Percentiles rank a stretch among this genome's conserved stretches.
Conservation (phyloP, 2,329 filamentous ascomycete species). For the Chaetomiaceae sp. region DNA sequence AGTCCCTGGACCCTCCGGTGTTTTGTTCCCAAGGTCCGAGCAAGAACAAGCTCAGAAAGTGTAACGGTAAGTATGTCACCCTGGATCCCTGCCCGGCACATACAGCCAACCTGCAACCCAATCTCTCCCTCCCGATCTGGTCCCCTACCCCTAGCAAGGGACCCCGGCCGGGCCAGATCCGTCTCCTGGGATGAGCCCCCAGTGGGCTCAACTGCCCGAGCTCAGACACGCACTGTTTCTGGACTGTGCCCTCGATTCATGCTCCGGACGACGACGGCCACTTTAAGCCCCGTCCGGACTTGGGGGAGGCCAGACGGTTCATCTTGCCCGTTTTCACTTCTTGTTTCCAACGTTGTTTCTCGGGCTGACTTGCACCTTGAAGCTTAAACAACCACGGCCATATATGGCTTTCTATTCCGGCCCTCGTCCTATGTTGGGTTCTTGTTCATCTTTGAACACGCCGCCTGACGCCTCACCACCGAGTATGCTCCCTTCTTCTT, state of each 20-base stretch:
- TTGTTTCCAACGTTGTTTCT: not conserved
- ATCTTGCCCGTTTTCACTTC: conserved; percentile 25
- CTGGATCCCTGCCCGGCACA: not conserved
- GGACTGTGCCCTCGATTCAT: conserved; percentile 26
- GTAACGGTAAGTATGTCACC: too few species aligned
- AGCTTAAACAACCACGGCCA: too few species aligned
- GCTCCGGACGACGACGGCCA: conserved; percentile 11
- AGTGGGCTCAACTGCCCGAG: conserved; percentile 17
- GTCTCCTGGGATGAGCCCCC: conserved; percentile 9
- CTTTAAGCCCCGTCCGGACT: conserved; percentile 16
- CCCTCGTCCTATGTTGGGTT: not conserved
- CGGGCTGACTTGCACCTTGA: too few species aligned
- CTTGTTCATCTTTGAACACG: too few species aligned
- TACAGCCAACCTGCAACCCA: not conserved
- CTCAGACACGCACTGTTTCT: conserved; percentile 24
- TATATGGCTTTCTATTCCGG: not conserved
- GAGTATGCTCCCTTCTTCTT: not conserved
- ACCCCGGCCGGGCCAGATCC: conserved; percentile 5
- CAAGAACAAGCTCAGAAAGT: too few species aligned
- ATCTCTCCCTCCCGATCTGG: not conserved
- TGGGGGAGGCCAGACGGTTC: not conserved
- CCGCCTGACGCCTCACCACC: not conserved
- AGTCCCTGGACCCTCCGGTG: too few species aligned
- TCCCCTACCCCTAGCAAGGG: not conserved
- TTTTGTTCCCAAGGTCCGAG: too few species aligned